Evolutionary conservation across 2,329 filamentous ascomycete species (phyloP).

Genomic region (Fusarium abutilonis): DNA sequence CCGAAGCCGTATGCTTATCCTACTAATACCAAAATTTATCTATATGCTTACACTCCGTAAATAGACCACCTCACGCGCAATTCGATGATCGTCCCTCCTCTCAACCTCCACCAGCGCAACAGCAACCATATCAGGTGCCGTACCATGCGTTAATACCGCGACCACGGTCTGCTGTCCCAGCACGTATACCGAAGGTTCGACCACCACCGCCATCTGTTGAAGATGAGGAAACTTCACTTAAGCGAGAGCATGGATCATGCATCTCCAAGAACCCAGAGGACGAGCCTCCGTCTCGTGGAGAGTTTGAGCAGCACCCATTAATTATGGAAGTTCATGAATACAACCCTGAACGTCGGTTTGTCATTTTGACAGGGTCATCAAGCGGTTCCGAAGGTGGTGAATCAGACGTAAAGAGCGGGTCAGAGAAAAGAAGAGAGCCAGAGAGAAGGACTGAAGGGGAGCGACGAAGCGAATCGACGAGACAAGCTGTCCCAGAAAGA

Average conservation of each 20-base stretch:
- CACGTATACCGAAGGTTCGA: conserved; percentile 48
- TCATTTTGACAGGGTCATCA: conserved; percentile 59
- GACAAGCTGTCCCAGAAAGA: conserved; percentile 31
- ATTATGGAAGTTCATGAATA: conserved; percentile 69
- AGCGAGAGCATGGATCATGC: conserved; percentile 64
- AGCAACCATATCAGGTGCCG: conserved; percentile 32
- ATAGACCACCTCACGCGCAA: conserved; percentile 34
- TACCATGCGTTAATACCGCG: conserved; percentile 33
- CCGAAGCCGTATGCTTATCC: conserved; percentile 43
- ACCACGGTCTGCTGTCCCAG: conserved; percentile 23
- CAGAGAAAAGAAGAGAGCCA: conserved; percentile 13
- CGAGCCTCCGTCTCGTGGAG: conserved; percentile 69
- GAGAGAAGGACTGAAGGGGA: conserved; percentile 13
- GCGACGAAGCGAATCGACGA: conserved; percentile 11
- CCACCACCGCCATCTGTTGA: conserved; percentile 75
- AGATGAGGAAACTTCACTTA: conserved; percentile 71
- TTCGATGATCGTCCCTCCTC: conserved; percentile 33
- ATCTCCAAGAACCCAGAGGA: conserved; percentile 53
- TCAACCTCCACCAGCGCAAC: conserved; percentile 24
- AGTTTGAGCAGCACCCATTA: conserved; percentile 74
- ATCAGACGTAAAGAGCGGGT: conserved; percentile 38
- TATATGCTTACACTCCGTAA: conserved; percentile 25
- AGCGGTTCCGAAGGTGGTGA: conserved; percentile 42
- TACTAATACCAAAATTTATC: background rate
- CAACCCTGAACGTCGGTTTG: conserved; percentile 72